Conservation (phyloP, 345 rosid genomes). For the Barbarea vulgaris region DNA sequence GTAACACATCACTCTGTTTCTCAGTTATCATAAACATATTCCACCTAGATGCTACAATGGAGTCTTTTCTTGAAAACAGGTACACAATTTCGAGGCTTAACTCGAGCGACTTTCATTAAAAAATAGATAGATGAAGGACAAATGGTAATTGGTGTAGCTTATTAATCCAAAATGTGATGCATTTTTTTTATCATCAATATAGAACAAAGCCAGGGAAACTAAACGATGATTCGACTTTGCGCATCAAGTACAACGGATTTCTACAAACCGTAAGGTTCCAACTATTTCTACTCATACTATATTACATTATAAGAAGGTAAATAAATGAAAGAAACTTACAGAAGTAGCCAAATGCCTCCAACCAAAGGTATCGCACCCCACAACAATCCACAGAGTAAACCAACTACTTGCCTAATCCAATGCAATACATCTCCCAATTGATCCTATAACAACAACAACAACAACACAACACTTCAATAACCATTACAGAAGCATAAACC, state of each 20-base stretch:
- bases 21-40: neutral
- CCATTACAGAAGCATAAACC: neutral
- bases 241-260: neutral
- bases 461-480: neutral
- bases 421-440: constrained; percentile 98
- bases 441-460: constrained; percentile 62
- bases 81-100: neutral
- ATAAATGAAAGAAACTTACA: constrained; percentile 57
- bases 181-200: neutral
- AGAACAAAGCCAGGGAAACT: neutral
- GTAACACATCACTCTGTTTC: neutral
- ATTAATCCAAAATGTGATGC: neutral
- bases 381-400: constrained; percentile 77
- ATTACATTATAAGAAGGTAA: neutral
- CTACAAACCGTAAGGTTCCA: neutral
- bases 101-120: neutral
- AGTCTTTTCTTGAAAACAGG: neutral
- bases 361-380: constrained; percentile 90
- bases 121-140: neutral
- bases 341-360: constrained; percentile 87
- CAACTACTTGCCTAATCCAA: constrained; percentile 92
- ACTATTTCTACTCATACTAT: neutral
- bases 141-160: neutral
- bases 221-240: neutral
- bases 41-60: neutral